Percentiles rank a stretch among this genome's conserved stretches.
Conservation (phyloP, 228 moss, liverwort and hornwort species). For the Sphagnum fallax region DNA sequence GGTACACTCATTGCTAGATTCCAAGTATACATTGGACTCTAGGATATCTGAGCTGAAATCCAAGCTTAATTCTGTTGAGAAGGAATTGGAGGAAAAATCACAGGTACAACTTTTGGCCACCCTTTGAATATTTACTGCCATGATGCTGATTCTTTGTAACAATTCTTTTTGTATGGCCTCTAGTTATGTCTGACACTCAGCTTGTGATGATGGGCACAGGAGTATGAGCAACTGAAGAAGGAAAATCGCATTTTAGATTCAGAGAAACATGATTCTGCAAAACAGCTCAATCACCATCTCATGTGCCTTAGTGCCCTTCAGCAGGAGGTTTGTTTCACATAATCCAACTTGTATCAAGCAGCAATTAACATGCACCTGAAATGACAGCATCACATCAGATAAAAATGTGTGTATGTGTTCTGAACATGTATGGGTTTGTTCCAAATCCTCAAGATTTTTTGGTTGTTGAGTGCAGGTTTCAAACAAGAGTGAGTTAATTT, state of each 20-base stretch:
- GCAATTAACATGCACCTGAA: too few species aligned
- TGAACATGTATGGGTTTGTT: neutral
- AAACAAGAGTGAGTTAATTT: constrained; percentile 71
- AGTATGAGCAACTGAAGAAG: constrained; percentile 65
- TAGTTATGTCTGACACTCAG: too few species aligned
- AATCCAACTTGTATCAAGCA: too few species aligned
- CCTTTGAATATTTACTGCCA: too few species aligned
- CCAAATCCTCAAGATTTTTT: neutral
- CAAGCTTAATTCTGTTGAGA: constrained; percentile 69
- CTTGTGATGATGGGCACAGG: constrained; percentile 28
- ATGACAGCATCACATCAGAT: too few species aligned
- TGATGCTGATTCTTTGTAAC: too few species aligned
- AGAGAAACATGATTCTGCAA: constrained; percentile 70
- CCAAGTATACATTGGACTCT: constrained; percentile 76
- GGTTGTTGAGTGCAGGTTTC: constrained; percentile 56
- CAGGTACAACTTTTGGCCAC: constrained; percentile 27
- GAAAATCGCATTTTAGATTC: constrained; percentile 76
- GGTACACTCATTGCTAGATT: constrained; percentile 77
- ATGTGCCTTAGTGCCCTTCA: constrained; percentile 91
- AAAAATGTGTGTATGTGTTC: too few species aligned
- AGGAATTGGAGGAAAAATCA: constrained; percentile 69
- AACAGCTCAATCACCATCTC: constrained; percentile 77
- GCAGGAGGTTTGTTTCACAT: constrained; percentile 58
- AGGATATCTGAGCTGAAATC: constrained; percentile 70
- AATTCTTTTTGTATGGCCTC: too few species aligned